Evolutionary conservation across 306 rosid species (phyloP), one percentile per base, ranked within the genome.

Genomic region (Sindora glabra): DNA sequence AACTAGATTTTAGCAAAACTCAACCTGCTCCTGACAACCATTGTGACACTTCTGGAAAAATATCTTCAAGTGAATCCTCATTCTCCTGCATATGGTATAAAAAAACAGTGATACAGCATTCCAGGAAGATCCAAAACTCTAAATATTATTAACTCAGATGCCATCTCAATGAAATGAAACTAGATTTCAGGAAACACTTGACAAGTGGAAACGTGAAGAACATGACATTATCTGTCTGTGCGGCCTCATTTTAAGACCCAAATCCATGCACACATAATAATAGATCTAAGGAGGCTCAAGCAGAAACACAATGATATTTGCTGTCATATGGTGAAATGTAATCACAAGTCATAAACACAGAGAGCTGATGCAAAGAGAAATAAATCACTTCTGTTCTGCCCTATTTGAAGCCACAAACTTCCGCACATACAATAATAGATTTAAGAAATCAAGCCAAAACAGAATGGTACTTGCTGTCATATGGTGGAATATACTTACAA

Each of bases 1-100:
- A 14, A 47, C 9, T 58, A 13, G 42, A 50, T 67, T 30, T 26
- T 37, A 50, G 21, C 42, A 69, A 62, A 56, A 60, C 76, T 60
- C 68, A 47, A 94, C 97, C 97, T 71, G 89, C 45, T 47, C 75
- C 89, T 3, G 85, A 64, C 48, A 74, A 56, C 95, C 85, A 83
- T 15, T 71, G 65, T 13, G 91, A 56, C 13, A 57, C 79, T 34
- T 76, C 89, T 0, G 94, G 77, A 33, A 87, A 78, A 75, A 59
- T 63, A 38, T 75, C 86, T 51, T 71, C 82, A 9, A 71, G 5
- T 14, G 87, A 73, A 60, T 75, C 77, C 40, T 56, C 83, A 40
- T 60, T 74, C 64, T 71, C 89, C 96, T 91, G 48, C 16, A 74
- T 57, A 74, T 38, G 71, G 61, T 29, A 4, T 34, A 67, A 9